Evolutionary conservation across 352 stramenopile species (phyloP).

Genomic region (Pythium phragmitis): DNA sequence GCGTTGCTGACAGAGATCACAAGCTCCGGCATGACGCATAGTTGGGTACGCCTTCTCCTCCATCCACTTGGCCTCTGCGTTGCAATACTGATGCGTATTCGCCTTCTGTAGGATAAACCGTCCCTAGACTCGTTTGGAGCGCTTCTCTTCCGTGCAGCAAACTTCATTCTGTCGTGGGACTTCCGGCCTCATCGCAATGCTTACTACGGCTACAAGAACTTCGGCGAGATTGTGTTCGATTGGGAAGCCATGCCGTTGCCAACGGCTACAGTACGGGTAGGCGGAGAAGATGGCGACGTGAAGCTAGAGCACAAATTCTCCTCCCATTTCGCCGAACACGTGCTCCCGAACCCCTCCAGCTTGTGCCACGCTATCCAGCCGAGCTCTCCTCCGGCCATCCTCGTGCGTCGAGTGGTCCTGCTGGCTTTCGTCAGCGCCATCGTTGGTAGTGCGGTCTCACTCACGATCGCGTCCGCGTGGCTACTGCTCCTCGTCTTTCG

Average conservation of each 20-base stretch:
- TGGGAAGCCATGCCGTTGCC: slow-evolving; percentile 35
- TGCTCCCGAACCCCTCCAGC: neutral
- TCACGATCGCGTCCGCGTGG: neutral
- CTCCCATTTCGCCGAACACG: slow-evolving; percentile 32
- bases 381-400: slow-evolving; percentile 18
- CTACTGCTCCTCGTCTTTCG: slow-evolving; percentile 22
- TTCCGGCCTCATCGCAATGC: slow-evolving; percentile 25
- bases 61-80: neutral
- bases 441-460: slow-evolving; percentile 1
- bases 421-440: slow-evolving; percentile 21
- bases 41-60: slow-evolving; percentile 41
- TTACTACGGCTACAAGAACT: slow-evolving; percentile 62
- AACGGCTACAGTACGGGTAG: slow-evolving; percentile 27
- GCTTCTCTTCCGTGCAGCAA: slow-evolving; percentile 24
- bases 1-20: slow-evolving; percentile 46
- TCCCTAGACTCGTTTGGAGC: slow-evolving; percentile 1
- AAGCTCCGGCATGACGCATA: slow-evolving; percentile 83
- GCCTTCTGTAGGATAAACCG: slow-evolving; percentile 4
- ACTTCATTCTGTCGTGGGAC: slow-evolving; percentile 35
- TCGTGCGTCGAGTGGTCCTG: slow-evolving; percentile 11
- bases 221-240: slow-evolving; percentile 75
- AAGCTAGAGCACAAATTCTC: slow-evolving; percentile 30
- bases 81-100: neutral
- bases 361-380: slow-evolving; percentile 33
- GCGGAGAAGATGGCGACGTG: slow-evolving; percentile 22